Percentiles rank a stretch among this genome's conserved stretches.
These are phyloP conservation scores for Phytophthora capsici DNA, from an alignment of 352 stramenopile species.

Conservation along the genomic window DNA sequence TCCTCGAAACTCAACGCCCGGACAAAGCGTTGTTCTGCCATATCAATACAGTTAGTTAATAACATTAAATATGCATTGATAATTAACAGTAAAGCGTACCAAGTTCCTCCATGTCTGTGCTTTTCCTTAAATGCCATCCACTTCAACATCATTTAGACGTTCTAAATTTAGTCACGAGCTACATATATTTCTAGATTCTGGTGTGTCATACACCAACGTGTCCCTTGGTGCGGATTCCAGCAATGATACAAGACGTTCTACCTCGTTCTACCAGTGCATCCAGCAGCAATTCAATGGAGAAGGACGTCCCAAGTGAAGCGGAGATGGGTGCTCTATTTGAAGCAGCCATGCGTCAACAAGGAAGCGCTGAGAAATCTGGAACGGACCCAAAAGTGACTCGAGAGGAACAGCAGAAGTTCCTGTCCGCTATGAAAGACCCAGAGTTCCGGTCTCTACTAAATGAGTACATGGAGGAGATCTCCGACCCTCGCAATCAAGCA, in stretches of 20 bases:
- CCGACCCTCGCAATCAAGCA: constrained; percentile 85
- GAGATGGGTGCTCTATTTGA: constrained; percentile 61
- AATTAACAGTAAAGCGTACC: constrained; percentile 20
- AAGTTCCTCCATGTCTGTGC: constrained; percentile 47
- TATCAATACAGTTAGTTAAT: not conserved
- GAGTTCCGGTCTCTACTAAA: constrained; percentile 93
- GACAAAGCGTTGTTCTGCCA: constrained; percentile 52
- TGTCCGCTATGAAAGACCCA: constrained; percentile 90
- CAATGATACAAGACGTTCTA: constrained; percentile 1
- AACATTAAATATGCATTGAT: not conserved
- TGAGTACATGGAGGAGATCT: constrained; percentile 96
- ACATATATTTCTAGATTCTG: constrained; percentile 23
- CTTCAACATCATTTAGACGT: constrained; percentile 25
- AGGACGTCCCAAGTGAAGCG: constrained; percentile 38
- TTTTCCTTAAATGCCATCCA: not conserved
- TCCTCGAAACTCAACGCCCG: constrained; percentile 45
- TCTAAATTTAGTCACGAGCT: constrained; percentile 4
- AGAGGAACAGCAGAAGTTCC: constrained; percentile 84
- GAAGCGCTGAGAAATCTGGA: constrained; percentile 6
- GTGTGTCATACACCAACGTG: constrained; percentile 6
- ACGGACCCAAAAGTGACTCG: constrained; percentile 18
- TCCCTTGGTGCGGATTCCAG: constrained; percentile 18
- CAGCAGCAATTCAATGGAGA: constrained; percentile 24
- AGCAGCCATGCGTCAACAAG: constrained; percentile 48
- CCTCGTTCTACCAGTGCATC: not conserved